These are phyloP conservation scores for Combretum micranthum DNA, from an alignment of 345 rosid genomes.

Conservation along the genomic window DNA sequence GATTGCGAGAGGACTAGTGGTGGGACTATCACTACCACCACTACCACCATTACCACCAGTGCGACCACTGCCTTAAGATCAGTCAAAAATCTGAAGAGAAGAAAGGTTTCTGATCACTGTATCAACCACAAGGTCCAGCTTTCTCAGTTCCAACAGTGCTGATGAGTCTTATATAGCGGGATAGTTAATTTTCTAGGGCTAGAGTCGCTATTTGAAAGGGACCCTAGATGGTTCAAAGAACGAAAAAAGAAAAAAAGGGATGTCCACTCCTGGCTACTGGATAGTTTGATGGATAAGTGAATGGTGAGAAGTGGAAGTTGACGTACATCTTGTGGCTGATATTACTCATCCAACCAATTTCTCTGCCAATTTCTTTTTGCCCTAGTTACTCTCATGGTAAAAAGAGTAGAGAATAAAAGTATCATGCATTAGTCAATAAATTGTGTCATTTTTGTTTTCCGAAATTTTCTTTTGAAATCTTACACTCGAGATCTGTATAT, in stretches of 20 bases:
- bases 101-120: constrained; percentile 3
- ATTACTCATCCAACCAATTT: too few relatives aligned
- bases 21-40: constrained; percentile 3
- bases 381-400: too few relatives aligned
- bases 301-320: too few relatives aligned
- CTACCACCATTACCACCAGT: neutral
- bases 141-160: constrained; percentile 21
- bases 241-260: neutral
- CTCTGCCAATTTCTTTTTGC: too few relatives aligned
- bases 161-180: neutral
- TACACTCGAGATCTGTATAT: too few relatives aligned
- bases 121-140: constrained; percentile 12
- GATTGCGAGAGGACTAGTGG: constrained; percentile 20
- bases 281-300: too few relatives aligned
- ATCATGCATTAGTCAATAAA: too few relatives aligned
- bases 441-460: too few relatives aligned
- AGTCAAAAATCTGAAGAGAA: constrained; percentile 15
- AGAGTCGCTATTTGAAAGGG: neutral
- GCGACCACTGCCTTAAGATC: constrained; percentile 18
- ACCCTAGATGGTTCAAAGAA: constrained; percentile 8
- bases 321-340: too few relatives aligned
- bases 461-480: too few relatives aligned
- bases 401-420: too few relatives aligned
- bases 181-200: neutral
- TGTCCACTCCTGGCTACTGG: too few relatives aligned